Conservation (phyloP, 805 yeast species). For the Sugiyamaella marilandica region DNA sequence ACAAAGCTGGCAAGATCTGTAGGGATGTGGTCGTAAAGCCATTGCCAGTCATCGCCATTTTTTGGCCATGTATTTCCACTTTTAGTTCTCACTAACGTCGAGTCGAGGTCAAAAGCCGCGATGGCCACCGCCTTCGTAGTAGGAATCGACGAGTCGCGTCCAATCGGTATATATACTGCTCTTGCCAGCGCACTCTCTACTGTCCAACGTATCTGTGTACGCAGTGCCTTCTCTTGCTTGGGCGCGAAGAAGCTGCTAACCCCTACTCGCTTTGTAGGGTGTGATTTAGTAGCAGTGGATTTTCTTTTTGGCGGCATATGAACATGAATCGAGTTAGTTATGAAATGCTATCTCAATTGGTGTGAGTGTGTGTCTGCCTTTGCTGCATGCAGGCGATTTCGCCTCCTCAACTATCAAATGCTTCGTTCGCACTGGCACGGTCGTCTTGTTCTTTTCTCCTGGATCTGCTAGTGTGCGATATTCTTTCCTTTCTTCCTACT, state of each 20-base stretch:
- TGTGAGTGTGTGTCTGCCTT: no score
- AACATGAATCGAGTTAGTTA: no score
- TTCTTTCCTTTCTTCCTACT: no score
- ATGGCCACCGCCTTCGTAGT: slow-evolving; percentile 25
- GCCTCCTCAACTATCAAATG: no score
- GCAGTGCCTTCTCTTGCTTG: background rate
- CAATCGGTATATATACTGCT: background rate
- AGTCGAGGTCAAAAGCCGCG: slow-evolving; percentile 84
- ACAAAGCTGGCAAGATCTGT: background rate
- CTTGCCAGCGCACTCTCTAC: background rate
- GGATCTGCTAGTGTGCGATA: no score
- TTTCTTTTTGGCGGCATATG: no score
- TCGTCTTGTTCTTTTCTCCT: no score
- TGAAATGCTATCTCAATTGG: no score
- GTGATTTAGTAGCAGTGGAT: background rate
- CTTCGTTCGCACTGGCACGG: no score
- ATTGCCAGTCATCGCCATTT: slow-evolving; percentile 69
- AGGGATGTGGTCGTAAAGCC: slow-evolving; percentile 35
- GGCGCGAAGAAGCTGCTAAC: background rate
- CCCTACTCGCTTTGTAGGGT: background rate
- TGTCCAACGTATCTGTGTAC: background rate
- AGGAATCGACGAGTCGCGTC: background rate
- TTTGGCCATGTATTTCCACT: slow-evolving; percentile 56
- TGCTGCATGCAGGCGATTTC: no score
- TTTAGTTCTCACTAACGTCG: slow-evolving; percentile 64